Evolutionary conservation across 208 protist genomes (phyloP).

Genomic region (Porcisia deanei): DNA sequence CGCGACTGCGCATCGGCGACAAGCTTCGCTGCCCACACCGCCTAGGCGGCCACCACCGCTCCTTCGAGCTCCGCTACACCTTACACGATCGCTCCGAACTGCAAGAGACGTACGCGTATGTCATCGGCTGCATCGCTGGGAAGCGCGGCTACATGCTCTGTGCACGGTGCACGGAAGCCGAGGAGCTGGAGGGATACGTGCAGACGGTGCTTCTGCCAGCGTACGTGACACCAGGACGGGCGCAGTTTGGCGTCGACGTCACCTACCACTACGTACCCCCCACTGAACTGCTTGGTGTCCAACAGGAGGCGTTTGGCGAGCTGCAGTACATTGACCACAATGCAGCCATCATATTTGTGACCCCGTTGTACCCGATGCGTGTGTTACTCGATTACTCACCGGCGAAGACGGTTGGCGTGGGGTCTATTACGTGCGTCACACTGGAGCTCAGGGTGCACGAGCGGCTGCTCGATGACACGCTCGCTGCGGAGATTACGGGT

Average conservation of each 20-base stretch:
- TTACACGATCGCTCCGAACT: constrained; percentile 59
- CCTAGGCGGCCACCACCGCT: constrained; percentile 57
- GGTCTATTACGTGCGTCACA: constrained; percentile 90
- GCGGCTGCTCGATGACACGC: constrained; percentile 75
- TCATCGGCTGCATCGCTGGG: constrained; percentile 67
- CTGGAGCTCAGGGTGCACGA: constrained; percentile 82
- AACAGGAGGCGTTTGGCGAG: constrained; percentile 81
- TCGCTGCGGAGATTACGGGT: constrained; percentile 75
- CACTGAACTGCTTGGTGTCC: constrained; percentile 56
- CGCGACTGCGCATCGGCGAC: constrained; percentile 50
- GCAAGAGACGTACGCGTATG: constrained; percentile 63
- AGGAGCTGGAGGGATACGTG: constrained; percentile 82
- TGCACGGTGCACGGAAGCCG: constrained; percentile 62
- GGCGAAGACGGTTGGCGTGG: constrained; percentile 84
- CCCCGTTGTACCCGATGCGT: constrained; percentile 84
- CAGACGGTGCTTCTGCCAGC: constrained; percentile 62
- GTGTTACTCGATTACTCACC: constrained; percentile 85
- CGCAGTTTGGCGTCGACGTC: constrained; percentile 76
- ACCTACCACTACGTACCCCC: constrained; percentile 54
- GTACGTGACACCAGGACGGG: constrained; percentile 46
- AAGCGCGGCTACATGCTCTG: constrained; percentile 80
- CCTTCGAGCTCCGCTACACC: constrained; percentile 74
- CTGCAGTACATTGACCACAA: constrained; percentile 82
- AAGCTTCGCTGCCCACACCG: constrained; percentile 65
- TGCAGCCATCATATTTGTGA: constrained; percentile 74